Conservation (phyloP, 2,329 filamentous ascomycete genomes). For the Colletotrichum gloeosporioides region DNA sequence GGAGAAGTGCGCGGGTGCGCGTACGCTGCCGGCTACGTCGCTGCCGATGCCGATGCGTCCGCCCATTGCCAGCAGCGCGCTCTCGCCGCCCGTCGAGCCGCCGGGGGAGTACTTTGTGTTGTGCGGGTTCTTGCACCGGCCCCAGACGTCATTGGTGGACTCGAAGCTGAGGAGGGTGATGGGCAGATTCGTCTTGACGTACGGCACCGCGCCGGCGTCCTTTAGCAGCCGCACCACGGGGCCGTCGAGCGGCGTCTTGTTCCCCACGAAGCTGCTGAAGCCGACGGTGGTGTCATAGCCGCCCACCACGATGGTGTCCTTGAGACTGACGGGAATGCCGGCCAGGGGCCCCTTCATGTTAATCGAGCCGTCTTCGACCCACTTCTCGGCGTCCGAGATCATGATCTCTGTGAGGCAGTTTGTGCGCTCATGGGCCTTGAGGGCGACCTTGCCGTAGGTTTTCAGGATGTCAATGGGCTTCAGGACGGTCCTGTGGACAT, state of each 20-base stretch:
- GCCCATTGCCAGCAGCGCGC: constrained; percentile 79
- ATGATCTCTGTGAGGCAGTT: constrained; percentile 92
- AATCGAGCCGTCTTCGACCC: constrained; percentile 62
- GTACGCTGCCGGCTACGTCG: constrained; percentile 89
- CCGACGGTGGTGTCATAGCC: constrained; percentile 86
- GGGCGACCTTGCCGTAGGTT: constrained; percentile 84
- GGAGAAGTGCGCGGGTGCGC: constrained; percentile 86
- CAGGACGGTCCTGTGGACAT: constrained; percentile 73
- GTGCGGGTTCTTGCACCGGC: constrained; percentile 81
- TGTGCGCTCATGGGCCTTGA: constrained; percentile 83
- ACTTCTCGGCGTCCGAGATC: constrained; percentile 77
- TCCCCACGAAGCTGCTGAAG: constrained; percentile 75
- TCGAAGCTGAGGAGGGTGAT: constrained; percentile 89
- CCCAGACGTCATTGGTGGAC: constrained; percentile 81
- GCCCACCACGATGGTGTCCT: constrained; percentile 79
- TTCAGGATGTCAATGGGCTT: constrained; percentile 77
- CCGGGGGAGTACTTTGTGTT: constrained; percentile 85
- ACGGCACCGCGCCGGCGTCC: constrained; percentile 86
- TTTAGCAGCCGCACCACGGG: constrained; percentile 78
- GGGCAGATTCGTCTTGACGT: constrained; percentile 91
- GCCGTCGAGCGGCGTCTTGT: constrained; percentile 72
- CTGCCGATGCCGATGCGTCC: constrained; percentile 89
- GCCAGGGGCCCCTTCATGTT: constrained; percentile 84
- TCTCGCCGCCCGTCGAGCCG: constrained; percentile 87
- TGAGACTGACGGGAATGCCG: constrained; percentile 85